Evolutionary conservation across 768 basidiomycete species (phyloP).

Genomic region (Harrya chromipes): DNA sequence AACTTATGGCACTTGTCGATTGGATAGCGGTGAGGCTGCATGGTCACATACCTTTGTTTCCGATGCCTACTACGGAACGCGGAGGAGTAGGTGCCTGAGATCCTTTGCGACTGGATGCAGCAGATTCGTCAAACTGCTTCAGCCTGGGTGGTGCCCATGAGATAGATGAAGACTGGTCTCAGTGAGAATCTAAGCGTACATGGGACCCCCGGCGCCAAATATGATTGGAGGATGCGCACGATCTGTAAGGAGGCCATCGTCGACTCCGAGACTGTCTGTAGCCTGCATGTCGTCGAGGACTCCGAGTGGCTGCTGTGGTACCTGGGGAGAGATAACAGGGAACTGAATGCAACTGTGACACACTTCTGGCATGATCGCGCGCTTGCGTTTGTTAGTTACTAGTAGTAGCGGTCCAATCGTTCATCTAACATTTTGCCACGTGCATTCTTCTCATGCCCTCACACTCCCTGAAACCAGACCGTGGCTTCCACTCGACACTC

Average conservation of each 20-base stretch:
- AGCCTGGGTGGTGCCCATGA: slow-evolving; percentile 43
- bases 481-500: slow-evolving; percentile 32
- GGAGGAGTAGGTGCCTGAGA: slow-evolving; percentile 80
- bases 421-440: neutral
- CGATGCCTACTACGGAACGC: slow-evolving; percentile 82
- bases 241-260: slow-evolving; percentile 14
- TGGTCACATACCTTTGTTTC: slow-evolving; percentile 65
- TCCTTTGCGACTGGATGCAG: slow-evolving; percentile 62
- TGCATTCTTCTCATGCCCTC: slow-evolving; percentile 14
- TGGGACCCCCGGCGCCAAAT: slow-evolving; percentile 75
- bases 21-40: neutral
- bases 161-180: neutral
- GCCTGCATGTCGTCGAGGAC: slow-evolving; percentile 28
- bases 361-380: slow-evolving; percentile 10
- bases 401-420: too few species aligned
- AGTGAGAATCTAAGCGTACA: slow-evolving; percentile 41
- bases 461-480: slow-evolving; percentile 20
- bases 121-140: slow-evolving; percentile 76
- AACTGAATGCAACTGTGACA: slow-evolving; percentile 10
- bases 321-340: slow-evolving; percentile 8
- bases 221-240: slow-evolving; percentile 44
- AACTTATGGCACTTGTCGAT: slow-evolving; percentile 42
- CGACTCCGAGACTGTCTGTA: slow-evolving; percentile 9
- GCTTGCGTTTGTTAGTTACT: neutral
- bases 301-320: slow-evolving; percentile 10